Conservation (phyloP, 2,329 filamentous ascomycete genomes). For the Colletotrichum sp. region DNA sequence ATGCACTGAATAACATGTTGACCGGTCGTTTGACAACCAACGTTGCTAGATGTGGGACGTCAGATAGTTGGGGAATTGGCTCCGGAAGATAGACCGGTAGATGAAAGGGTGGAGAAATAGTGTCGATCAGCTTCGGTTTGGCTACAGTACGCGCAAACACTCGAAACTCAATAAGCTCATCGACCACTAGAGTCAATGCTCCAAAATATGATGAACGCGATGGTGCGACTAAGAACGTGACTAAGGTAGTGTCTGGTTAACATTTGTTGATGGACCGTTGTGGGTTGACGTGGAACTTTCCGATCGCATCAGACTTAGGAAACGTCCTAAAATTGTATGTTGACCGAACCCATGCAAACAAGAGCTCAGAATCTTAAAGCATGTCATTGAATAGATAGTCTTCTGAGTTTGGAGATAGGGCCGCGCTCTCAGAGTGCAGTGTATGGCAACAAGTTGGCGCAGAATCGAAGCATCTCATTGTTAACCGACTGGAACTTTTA, state of each 20-base stretch:
- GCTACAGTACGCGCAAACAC: neutral
- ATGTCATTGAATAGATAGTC: neutral
- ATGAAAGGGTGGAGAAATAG: neutral
- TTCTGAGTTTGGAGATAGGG: neutral
- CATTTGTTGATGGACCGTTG: neutral
- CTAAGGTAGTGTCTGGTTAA: neutral
- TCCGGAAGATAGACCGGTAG: neutral
- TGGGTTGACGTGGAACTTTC: neutral
- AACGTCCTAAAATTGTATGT: neutral
- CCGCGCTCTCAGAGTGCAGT: neutral
- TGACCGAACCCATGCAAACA: neutral
- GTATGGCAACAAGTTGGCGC: neutral
- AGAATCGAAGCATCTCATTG: neutral
- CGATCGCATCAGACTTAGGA: neutral
- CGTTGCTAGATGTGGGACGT: neutral
- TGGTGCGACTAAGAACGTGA: neutral
- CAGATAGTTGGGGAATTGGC: neutral
- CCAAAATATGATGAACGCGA: neutral
- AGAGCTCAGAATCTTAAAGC: neutral
- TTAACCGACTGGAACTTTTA: neutral
- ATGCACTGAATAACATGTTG: neutral
- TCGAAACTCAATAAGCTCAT: neutral
- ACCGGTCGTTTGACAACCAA: neutral
- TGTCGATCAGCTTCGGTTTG: neutral
- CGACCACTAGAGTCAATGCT: neutral